A percentile compares a stretch with the other conserved stretches of the same genome.
These are phyloP conservation scores for Lojkania enalia DNA, from an alignment of 2,329 filamentous ascomycete species.

Conservation along the genomic window DNA sequence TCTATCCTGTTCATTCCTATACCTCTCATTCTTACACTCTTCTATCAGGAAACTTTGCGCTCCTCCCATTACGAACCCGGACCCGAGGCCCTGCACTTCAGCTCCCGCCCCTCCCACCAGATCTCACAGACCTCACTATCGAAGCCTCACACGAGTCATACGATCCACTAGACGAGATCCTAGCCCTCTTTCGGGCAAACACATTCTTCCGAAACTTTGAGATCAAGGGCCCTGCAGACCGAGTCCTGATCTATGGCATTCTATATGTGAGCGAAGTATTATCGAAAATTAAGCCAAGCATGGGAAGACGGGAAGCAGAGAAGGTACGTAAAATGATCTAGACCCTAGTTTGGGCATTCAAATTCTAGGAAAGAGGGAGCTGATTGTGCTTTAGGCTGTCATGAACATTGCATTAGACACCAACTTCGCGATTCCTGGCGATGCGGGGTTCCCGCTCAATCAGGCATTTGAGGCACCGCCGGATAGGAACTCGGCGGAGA, in stretches of 20 bases:
- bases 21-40: slow-evolving; percentile 6
- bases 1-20: slow-evolving; percentile 2
- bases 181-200: slow-evolving; percentile 93
- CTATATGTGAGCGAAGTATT: slow-evolving; percentile 91
- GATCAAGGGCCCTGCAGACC: slow-evolving; percentile 93
- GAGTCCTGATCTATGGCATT: slow-evolving; percentile 95
- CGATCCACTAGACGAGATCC: slow-evolving; percentile 92
- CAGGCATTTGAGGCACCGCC: slow-evolving; percentile 92
- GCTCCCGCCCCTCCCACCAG: slow-evolving; percentile 62
- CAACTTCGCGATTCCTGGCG: slow-evolving; percentile 92
- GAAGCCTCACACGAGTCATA: slow-evolving; percentile 91
- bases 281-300: slow-evolving; percentile 78
- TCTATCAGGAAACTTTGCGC: slow-evolving; percentile 79
- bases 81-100: slow-evolving; percentile 94
- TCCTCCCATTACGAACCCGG: slow-evolving; percentile 91
- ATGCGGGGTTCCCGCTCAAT: slow-evolving; percentile 90
- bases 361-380: slow-evolving; percentile 50
- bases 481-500: slow-evolving; percentile 87
- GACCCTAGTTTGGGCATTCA: too few species aligned
- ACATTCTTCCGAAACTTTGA: slow-evolving; percentile 99
- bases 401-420: slow-evolving; percentile 88
- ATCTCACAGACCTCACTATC: slow-evolving; percentile 59
- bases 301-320: slow-evolving; percentile 67
- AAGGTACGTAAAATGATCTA: too few species aligned
- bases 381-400: slow-evolving; percentile 71